Evolutionary conservation across 2,329 filamentous ascomycete genomes (phyloP).

Genomic region (Phyllosticta citriasiana): DNA sequence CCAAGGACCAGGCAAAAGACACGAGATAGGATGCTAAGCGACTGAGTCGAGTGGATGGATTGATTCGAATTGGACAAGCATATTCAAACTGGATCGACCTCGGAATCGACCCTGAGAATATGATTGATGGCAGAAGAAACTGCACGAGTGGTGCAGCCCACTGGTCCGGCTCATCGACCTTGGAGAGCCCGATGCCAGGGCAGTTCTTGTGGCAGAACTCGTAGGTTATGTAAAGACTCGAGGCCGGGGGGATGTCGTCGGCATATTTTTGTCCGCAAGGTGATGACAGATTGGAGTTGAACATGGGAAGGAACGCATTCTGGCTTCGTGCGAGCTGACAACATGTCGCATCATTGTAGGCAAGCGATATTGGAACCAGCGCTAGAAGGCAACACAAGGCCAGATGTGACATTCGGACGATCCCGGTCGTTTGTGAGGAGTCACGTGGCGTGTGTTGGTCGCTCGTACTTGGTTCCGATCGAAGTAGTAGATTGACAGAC

Average conservation of each 20-base stretch:
- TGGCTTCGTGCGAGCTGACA: neutral
- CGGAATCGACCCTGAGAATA: slow-evolving; percentile 29
- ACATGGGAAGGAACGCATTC: neutral
- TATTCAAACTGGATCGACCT: slow-evolving; percentile 12
- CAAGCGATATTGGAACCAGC: neutral
- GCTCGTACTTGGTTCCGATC: neutral
- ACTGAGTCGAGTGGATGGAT: neutral
- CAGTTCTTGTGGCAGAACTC: slow-evolving; percentile 21
- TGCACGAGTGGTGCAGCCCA: slow-evolving; percentile 27
- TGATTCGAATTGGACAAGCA: neutral
- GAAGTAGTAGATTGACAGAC: neutral
- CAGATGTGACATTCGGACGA: neutral
- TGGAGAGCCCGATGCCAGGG: slow-evolving; percentile 24
- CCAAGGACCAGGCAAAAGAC: slow-evolving; percentile 14
- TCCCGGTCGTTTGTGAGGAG: neutral
- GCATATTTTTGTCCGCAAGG: slow-evolving; percentile 3
- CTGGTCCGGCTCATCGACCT: slow-evolving; percentile 17
- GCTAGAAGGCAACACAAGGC: neutral
- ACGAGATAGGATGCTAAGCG: neutral
- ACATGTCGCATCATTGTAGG: neutral
- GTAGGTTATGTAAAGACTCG: slow-evolving; percentile 14
- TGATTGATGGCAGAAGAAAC: slow-evolving; percentile 28
- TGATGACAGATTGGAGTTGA: neutral
- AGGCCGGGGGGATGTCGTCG: neutral
- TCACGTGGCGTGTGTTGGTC: neutral